phyloP scores from a whole-genome alignment of 345 rosid species.

The Turnera subulata region DNA sequence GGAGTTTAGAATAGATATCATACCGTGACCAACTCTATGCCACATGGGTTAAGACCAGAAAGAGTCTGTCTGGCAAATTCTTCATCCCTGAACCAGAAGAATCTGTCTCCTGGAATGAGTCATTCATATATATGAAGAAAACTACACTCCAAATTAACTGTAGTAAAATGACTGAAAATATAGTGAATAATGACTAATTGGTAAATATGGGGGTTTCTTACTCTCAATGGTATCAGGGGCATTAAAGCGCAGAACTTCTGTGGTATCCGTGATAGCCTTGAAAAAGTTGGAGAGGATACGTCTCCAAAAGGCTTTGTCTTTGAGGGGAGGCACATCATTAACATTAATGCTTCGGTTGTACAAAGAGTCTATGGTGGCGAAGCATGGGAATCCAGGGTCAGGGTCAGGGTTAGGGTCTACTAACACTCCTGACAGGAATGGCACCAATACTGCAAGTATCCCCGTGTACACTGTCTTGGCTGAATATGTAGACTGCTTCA shows the following conservation, averaged over 20 bases:
- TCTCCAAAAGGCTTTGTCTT: slow-evolving; percentile 35
- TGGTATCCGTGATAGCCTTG: slow-evolving; percentile 35
- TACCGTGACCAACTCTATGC: slow-evolving; percentile 15
- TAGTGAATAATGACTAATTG: no score
- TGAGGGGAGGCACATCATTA: slow-evolving; percentile 19
- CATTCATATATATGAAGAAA: not conserved
- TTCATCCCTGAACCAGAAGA: slow-evolving; percentile 73
- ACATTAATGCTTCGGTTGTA: slow-evolving; percentile 56
- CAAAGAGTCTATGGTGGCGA: slow-evolving; percentile 57
- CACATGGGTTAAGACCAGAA: slow-evolving; percentile 67
- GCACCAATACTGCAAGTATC: slow-evolving; percentile 52
- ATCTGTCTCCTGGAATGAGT: slow-evolving; percentile 50
- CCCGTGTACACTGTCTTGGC: slow-evolving; percentile 56
- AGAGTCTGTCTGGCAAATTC: slow-evolving; percentile 77
- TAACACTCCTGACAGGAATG: slow-evolving; percentile 42
- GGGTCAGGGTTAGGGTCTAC: slow-evolving; percentile 37
- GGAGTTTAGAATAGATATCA: not conserved
- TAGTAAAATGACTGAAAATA: not conserved
- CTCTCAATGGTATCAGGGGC: slow-evolving; percentile 47
- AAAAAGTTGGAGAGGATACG: slow-evolving; percentile 53
- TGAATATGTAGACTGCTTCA: slow-evolving; percentile 47
- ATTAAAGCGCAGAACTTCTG: slow-evolving; percentile 49
- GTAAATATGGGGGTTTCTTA: slow-evolving; percentile 26
- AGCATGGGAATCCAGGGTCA: slow-evolving; percentile 49
- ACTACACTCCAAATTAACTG: no score